These are phyloP conservation scores for Aspergillus caelatus DNA, from an alignment of 2,329 filamentous ascomycete genomes.

Conservation along the genomic window DNA sequence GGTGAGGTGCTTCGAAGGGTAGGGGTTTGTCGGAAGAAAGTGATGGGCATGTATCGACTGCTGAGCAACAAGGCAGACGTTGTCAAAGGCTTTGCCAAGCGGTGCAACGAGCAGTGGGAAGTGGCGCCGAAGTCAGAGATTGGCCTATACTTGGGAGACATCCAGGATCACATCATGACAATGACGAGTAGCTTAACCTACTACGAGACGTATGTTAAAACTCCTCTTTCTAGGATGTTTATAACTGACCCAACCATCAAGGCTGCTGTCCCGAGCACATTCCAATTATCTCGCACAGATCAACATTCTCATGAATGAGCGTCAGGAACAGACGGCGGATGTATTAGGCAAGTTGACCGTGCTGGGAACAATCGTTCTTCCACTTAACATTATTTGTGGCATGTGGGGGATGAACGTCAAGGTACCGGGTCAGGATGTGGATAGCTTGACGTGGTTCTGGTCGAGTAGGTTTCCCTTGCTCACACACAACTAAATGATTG, in stretches of 20 bases:
- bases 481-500: background rate
- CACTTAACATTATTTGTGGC: conserved; percentile 98
- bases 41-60: conserved; percentile 92
- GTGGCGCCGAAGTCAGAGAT: conserved; percentile 94
- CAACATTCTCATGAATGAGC: conserved; percentile 98
- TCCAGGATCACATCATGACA: conserved; percentile 98
- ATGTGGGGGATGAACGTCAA: conserved; percentile 99
- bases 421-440: conserved; percentile 87
- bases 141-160: conserved; percentile 95
- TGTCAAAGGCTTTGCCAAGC: conserved; percentile 97
- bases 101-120: conserved; percentile 97
- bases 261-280: conserved; percentile 86
- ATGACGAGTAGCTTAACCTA: conserved; percentile 97
- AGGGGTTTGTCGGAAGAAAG: conserved; percentile 92
- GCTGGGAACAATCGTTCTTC: conserved; percentile 91
- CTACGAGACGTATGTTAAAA: conserved; percentile 79
- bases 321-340: conserved; percentile 92
- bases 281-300: conserved; percentile 99
- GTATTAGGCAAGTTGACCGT: conserved; percentile 94
- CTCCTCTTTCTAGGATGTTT: conserved; percentile 1
- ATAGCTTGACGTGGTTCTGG: conserved; percentile 77
- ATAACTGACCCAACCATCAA: conserved; percentile 39
- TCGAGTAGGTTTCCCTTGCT: conserved; percentile 45
- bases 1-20: conserved; percentile 89
- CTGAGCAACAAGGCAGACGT: conserved; percentile 98